Conservation (phyloP, 345 rosid genomes). For the Clausena lansium region DNA sequence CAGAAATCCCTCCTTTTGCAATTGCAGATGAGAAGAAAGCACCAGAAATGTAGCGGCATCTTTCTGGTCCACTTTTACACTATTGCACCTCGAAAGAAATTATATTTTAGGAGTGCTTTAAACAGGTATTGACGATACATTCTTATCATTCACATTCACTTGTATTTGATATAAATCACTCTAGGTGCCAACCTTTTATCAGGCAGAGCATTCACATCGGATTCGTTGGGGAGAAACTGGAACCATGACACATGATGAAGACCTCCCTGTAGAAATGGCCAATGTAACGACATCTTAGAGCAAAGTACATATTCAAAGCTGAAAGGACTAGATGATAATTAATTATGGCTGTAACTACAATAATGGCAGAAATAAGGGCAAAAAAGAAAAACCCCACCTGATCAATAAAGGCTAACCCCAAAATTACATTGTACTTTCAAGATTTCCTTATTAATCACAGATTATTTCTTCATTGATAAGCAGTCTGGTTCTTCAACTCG, state of each 20-base stretch:
- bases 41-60: conserved; percentile 81
- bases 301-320: neutral
- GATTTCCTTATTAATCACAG: neutral
- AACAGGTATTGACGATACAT: neutral
- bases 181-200: conserved; percentile 63
- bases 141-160: conserved; percentile 2
- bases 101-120: conserved; percentile 11
- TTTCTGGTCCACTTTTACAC: conserved; percentile 73
- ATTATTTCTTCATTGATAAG: neutral
- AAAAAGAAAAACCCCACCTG: neutral
- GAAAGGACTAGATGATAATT: neutral
- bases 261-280: conserved; percentile 60
- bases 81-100: conserved; percentile 33
- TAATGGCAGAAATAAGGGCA: neutral
- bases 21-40: conserved; percentile 81
- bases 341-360: neutral
- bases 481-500: neutral
- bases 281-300: conserved; percentile 5
- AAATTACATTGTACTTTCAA: neutral
- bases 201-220: conserved; percentile 62
- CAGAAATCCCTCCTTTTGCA: conserved; percentile 87
- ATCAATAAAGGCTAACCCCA: neutral
- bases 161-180: conserved; percentile 9
- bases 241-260: conserved; percentile 90
- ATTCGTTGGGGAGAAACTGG: conserved; percentile 88